phyloP scores from a whole-genome alignment of 1,139 yeast species.

The Taphrina betulina region DNA sequence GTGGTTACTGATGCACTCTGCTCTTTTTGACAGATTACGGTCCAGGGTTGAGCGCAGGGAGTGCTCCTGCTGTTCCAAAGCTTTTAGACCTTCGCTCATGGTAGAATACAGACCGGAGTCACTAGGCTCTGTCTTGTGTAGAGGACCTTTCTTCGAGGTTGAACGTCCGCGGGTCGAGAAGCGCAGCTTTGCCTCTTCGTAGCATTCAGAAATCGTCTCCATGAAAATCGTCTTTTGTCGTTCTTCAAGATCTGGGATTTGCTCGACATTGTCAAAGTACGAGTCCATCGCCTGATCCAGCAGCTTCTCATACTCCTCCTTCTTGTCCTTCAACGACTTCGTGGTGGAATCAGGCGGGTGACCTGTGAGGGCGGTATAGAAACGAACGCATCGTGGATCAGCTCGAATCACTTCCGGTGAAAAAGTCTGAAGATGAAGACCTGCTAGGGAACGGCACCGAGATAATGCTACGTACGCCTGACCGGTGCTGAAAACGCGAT shows the following conservation, averaged over 20 bases:
- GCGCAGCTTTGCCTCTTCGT: background rate
- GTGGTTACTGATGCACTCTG: too few relatives aligned
- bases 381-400: conserved; percentile 16
- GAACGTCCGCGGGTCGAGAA: too few relatives aligned
- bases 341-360: background rate
- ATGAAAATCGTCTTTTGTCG: conserved; percentile 13
- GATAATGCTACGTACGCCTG: conserved; percentile 94
- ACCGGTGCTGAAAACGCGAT: conserved; percentile 73
- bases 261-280: conserved; percentile 10
- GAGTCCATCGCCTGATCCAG: conserved; percentile 2
- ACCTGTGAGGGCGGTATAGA: background rate
- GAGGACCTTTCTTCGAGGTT: too few relatives aligned
- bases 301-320: background rate
- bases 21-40: too few relatives aligned
- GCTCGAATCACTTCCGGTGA: conserved; percentile 25
- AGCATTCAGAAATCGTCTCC: conserved; percentile 12
- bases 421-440: conserved; percentile 72
- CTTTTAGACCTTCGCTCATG: too few relatives aligned
- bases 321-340: background rate
- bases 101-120: too few relatives aligned
- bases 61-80: too few relatives aligned
- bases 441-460: conserved; percentile 74
- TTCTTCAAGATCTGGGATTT: background rate
- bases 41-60: too few relatives aligned
- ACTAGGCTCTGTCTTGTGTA: too few relatives aligned